These are phyloP conservation scores for Chernovozyma sophiae-reginae DNA, from an alignment of 1,139 yeast genomes.

Conservation along the genomic window DNA sequence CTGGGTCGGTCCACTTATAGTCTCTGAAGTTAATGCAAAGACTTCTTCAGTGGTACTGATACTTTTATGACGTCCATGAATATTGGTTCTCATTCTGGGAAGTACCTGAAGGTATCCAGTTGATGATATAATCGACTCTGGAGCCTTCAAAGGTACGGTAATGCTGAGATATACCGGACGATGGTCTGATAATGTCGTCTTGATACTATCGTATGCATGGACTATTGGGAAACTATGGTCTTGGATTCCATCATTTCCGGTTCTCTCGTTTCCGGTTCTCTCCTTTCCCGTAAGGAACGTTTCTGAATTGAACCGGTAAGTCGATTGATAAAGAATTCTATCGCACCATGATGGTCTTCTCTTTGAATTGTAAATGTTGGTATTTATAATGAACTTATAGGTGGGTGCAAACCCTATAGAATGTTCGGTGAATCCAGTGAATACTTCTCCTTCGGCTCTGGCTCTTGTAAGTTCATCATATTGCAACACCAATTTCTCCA, in stretches of 20 bases:
- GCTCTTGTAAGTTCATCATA: constrained; percentile 60
- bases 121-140: constrained; percentile 35
- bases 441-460: constrained; percentile 40
- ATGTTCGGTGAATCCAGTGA: constrained; percentile 64
- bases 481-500: constrained; percentile 23
- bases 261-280: background rate
- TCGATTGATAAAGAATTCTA: constrained; percentile 57
- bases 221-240: constrained; percentile 19
- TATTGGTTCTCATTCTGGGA: constrained; percentile 23
- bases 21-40: constrained; percentile 13
- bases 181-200: constrained; percentile 38
- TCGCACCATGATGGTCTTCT: constrained; percentile 91
- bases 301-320: constrained; percentile 25
- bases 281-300: constrained; percentile 2
- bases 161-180: constrained; percentile 43
- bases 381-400: constrained; percentile 57
- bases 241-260: constrained; percentile 6
- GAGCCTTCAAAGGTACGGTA: constrained; percentile 39
- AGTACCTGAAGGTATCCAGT: constrained; percentile 40
- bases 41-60: background rate
- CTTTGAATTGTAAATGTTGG: constrained; percentile 50
- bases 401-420: constrained; percentile 66
- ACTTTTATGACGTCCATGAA: constrained; percentile 13
- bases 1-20: constrained; percentile 41
- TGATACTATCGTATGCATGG: constrained; percentile 38